Conservation (phyloP, 306 rosid species). For the Castanea mollissima region DNA sequence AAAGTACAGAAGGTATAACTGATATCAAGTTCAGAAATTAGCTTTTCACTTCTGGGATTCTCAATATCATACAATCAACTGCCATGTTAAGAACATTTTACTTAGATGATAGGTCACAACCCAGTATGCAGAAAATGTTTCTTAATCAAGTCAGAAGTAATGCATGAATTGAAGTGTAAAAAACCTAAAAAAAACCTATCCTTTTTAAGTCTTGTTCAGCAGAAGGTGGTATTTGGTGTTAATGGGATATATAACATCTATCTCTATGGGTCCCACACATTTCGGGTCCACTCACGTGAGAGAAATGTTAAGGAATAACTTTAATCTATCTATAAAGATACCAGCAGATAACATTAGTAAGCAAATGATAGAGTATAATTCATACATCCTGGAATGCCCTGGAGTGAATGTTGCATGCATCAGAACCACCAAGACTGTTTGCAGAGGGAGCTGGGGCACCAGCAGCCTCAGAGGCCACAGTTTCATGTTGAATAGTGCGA, state of each 20-base stretch:
- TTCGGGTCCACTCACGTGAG: no score
- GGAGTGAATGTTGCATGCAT: slow-evolving; percentile 57
- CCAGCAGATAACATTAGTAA: not conserved
- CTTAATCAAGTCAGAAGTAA: not conserved
- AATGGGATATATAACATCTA: no score
- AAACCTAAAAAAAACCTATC: not conserved
- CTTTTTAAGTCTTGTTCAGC: not conserved
- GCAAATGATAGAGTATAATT: not conserved
- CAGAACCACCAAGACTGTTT: slow-evolving; percentile 46
- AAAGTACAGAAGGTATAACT: not conserved
- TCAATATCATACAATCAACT: not conserved
- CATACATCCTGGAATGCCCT: slow-evolving; percentile 91
- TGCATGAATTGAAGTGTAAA: not conserved
- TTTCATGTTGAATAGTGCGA: slow-evolving; percentile 72
- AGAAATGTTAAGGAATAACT: not conserved
- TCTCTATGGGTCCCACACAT: no score
- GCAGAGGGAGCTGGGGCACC: slow-evolving; percentile 55
- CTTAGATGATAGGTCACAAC: not conserved
- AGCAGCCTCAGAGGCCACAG: slow-evolving; percentile 50
- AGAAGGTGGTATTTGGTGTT: not conserved
- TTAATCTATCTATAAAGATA: not conserved
- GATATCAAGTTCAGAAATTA: not conserved
- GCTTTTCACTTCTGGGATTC: not conserved
- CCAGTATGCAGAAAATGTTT: not conserved
- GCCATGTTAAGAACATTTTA: no score